These are phyloP conservation scores for Coemansia sp. DNA, from an alignment of 192 early-diverging fungal genomes.

Conservation along the genomic window DNA sequence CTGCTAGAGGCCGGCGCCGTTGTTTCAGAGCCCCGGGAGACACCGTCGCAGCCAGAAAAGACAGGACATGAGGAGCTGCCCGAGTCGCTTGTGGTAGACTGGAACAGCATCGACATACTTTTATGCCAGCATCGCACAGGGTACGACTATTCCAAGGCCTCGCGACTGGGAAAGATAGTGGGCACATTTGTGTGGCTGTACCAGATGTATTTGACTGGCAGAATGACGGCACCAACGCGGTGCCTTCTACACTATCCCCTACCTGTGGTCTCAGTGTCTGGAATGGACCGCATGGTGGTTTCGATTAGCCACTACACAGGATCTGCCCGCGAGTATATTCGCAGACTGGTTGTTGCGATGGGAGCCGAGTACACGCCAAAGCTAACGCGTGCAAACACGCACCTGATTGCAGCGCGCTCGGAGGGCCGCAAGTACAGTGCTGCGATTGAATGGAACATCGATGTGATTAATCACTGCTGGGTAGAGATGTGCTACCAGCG, in stretches of 20 bases:
- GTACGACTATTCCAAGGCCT: constrained; percentile 53
- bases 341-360: constrained; percentile 59
- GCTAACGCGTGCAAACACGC: constrained; percentile 69
- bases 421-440: constrained; percentile 66
- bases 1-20: constrained; percentile 42
- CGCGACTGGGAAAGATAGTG: constrained; percentile 53
- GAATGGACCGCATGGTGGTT: constrained; percentile 55
- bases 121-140: constrained; percentile 51
- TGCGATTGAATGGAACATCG: constrained; percentile 66
- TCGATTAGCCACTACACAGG: constrained; percentile 73
- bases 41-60: background rate
- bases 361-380: constrained; percentile 67
- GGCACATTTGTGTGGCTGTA: constrained; percentile 55
- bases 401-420: constrained; percentile 69
- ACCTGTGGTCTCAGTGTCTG: constrained; percentile 17
- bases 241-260: constrained; percentile 49
- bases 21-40: constrained; percentile 9
- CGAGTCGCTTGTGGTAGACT: constrained; percentile 34
- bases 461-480: constrained; percentile 85
- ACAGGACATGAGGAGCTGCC: constrained; percentile 13
- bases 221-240: constrained; percentile 32
- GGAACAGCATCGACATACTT: constrained; percentile 44
- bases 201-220: constrained; percentile 23
- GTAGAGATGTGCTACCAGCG: constrained; percentile 73
- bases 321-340: constrained; percentile 64